Percentiles rank a stretch among this genome's conserved stretches.
These are phyloP conservation scores for Rhodomyrtus psidioides DNA, from an alignment of 441 rosid species.

Conservation along the genomic window DNA sequence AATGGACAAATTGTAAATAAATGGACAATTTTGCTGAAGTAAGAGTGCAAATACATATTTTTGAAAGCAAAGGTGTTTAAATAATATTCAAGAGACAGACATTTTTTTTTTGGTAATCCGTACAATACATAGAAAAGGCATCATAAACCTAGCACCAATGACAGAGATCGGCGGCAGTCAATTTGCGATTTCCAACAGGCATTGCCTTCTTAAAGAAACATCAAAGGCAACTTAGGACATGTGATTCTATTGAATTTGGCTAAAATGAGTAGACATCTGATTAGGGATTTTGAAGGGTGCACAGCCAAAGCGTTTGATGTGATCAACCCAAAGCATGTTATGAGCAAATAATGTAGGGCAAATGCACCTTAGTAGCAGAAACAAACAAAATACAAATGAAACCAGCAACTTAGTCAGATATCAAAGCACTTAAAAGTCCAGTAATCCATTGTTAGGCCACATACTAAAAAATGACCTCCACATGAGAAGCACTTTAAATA, in stretches of 20 bases:
- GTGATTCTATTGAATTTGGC: not conserved
- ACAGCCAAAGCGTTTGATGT: not conserved
- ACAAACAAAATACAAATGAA: not conserved
- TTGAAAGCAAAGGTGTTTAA: not conserved
- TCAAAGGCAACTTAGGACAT: not conserved
- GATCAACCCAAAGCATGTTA: conserved; percentile 20
- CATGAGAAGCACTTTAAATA: not conserved
- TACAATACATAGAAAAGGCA: not conserved
- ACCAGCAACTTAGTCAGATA: not conserved
- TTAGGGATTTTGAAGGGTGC: not conserved
- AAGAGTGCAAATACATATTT: not conserved
- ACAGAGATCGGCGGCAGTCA: not conserved
- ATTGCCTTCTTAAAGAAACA: not conserved
- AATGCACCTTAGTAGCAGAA: not conserved
- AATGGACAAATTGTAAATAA: not conserved
- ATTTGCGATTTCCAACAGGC: not conserved
- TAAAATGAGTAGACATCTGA: not conserved
- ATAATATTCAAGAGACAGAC: not conserved
- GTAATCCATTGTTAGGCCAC: not conserved
- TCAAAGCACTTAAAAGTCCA: not conserved
- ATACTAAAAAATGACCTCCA: not conserved
- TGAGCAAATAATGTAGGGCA: not conserved
- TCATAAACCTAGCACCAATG: not conserved
- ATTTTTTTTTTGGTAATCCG: not conserved
- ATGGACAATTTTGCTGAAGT: not conserved